These are phyloP conservation scores for Exophiala phaeomuriformis DNA, from an alignment of 2,329 filamentous ascomycete species.

Conservation along the genomic window DNA sequence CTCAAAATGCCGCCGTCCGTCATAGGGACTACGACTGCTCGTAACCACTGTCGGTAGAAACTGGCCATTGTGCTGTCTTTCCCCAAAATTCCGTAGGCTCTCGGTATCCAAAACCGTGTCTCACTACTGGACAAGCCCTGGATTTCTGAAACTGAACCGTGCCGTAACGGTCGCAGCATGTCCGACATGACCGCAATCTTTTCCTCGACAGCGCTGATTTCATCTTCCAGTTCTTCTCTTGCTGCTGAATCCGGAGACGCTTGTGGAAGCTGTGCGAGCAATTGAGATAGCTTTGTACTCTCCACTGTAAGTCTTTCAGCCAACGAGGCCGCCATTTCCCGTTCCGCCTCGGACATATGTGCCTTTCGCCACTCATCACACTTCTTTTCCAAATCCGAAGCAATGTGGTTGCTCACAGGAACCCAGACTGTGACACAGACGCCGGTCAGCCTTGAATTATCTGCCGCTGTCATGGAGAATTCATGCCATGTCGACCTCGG, in stretches of 20 bases:
- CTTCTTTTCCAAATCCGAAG: conserved; percentile 63
- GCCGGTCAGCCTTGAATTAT: conserved; percentile 85
- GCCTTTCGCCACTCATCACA: conserved; percentile 82
- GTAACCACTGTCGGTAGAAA: conserved; percentile 99
- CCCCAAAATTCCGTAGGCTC: conserved; percentile 87
- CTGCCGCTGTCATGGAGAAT: conserved; percentile 92
- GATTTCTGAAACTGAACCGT: conserved; percentile 93
- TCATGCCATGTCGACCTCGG: conserved; percentile 98
- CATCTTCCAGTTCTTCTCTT: conserved; percentile 79
- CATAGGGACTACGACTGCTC: conserved; percentile 92
- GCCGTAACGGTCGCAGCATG: conserved; percentile 81
- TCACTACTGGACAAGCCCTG: conserved; percentile 93
- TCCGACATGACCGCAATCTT: conserved; percentile 97
- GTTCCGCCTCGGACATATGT: conserved; percentile 97
- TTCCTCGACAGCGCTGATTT: conserved; percentile 93
- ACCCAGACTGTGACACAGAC: conserved; percentile 91
- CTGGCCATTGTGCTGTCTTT: conserved; percentile 72
- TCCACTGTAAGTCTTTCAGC: conserved; percentile 82
- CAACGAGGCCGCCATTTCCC: conserved; percentile 84
- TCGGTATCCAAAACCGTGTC: conserved; percentile 89
- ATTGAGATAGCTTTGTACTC: conserved; percentile 78
- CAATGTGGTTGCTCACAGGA: conserved; percentile 70
- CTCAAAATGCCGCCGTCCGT: conserved; percentile 74
- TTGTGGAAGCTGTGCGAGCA: conserved; percentile 74
- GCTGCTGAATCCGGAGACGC: conserved; percentile 72